These are phyloP conservation scores for Jatropha multifida DNA, from an alignment of 441 rosid genomes.

Conservation along the genomic window DNA sequence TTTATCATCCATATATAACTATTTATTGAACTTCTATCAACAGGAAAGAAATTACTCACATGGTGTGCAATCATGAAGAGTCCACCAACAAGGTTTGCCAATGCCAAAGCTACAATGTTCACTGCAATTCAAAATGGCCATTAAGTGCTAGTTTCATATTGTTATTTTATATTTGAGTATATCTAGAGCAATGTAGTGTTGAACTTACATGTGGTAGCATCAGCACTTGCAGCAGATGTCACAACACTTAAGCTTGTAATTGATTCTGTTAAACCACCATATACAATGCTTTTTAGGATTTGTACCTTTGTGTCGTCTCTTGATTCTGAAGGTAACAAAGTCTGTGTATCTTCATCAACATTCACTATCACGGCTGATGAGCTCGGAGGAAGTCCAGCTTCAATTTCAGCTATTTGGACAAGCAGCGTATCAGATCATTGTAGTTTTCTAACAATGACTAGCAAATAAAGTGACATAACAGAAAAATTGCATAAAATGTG, in stretches of 20 bases:
- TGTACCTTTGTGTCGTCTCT: constrained; percentile 29
- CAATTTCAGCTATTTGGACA: not conserved
- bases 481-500: not conserved
- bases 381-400: not conserved
- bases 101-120: constrained; percentile 59
- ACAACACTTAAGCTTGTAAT: constrained; percentile 72
- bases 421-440: constrained; percentile 13
- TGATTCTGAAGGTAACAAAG: not conserved
- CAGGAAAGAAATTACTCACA: constrained; percentile 41
- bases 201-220: constrained; percentile 63
- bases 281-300: constrained; percentile 71
- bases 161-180: not conserved
- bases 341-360: constrained; percentile 5
- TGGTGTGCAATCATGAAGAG: constrained; percentile 51
- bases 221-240: constrained; percentile 84
- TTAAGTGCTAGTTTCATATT: not conserved
- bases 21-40: not conserved
- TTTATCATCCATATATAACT: not conserved
- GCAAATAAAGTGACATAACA: not conserved
- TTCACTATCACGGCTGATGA: not conserved
- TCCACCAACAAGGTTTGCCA: constrained; percentile 79
- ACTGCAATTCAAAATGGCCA: constrained; percentile 40
- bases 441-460: not conserved
- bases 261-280: constrained; percentile 76
- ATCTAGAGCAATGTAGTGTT: not conserved